Conservation (phyloP, 1,139 yeast species). For the Candida tetrigidarum region DNA sequence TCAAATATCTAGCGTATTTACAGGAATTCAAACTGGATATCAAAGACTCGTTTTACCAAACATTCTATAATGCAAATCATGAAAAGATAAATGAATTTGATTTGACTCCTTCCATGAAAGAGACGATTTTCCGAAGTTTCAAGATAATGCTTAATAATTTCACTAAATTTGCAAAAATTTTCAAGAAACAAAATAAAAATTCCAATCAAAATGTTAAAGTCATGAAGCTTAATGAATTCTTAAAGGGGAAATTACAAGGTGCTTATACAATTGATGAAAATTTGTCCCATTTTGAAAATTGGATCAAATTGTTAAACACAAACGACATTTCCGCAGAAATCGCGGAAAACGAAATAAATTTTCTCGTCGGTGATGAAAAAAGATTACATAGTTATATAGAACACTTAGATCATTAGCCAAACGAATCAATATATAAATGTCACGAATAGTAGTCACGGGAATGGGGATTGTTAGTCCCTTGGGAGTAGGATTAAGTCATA, state of each 20-base stretch:
- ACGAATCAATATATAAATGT: slow-evolving; percentile 14
- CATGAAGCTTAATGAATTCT: slow-evolving; percentile 27
- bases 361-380: slow-evolving; percentile 48
- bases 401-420: slow-evolving; percentile 1
- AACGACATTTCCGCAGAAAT: slow-evolving; percentile 25
- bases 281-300: slow-evolving; percentile 27
- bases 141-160: slow-evolving; percentile 31
- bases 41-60: slow-evolving; percentile 30
- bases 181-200: slow-evolving; percentile 24
- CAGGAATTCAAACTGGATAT: slow-evolving; percentile 37
- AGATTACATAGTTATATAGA: slow-evolving; percentile 33
- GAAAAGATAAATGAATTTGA: slow-evolving; percentile 20
- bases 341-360: slow-evolving; percentile 37
- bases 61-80: slow-evolving; percentile 27
- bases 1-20: slow-evolving; percentile 27
- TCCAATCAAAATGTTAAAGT: slow-evolving; percentile 26
- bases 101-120: slow-evolving; percentile 23
- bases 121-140: slow-evolving; percentile 26
- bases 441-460: slow-evolving; percentile 84
- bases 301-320: slow-evolving; percentile 33
- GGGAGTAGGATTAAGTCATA: slow-evolving; percentile 64
- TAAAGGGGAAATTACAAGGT: slow-evolving; percentile 4
- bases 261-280: slow-evolving; percentile 5
- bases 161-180: slow-evolving; percentile 27
- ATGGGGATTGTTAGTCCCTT: slow-evolving; percentile 85